phyloP scores from a whole-genome alignment of 495 filamentous ascomycete species.

The Wilcoxina mikolae region DNA sequence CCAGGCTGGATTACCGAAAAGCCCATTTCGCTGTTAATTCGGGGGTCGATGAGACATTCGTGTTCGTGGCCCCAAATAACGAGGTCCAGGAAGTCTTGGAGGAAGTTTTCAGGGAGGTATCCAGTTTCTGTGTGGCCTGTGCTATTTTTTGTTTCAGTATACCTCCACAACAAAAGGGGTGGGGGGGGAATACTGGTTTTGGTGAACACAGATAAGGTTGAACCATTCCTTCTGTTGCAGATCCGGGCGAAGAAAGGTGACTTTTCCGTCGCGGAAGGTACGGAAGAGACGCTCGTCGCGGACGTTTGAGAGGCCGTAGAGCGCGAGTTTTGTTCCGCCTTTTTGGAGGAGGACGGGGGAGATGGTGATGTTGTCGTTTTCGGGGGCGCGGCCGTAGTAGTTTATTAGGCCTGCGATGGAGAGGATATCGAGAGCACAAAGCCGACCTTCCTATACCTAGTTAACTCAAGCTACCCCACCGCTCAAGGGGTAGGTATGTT shows the following conservation, averaged over 20 bases:
- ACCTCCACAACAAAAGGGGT: neutral
- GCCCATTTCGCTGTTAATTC: conserved; percentile 64
- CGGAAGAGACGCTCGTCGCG: conserved; percentile 87
- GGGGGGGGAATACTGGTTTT: conserved; percentile 53
- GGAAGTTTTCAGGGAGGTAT: conserved; percentile 86
- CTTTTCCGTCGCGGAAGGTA: conserved; percentile 82
- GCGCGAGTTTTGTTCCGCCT: conserved; percentile 77
- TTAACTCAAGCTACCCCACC: conserved; percentile 7
- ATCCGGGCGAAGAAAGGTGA: conserved; percentile 78
- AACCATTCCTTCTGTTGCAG: conserved; percentile 87
- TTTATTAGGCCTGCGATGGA: conserved; percentile 85
- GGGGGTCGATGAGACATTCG: conserved; percentile 80
- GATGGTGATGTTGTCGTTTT: conserved; percentile 79
- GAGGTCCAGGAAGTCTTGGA: conserved; percentile 81
- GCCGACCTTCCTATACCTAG: conserved; percentile 52
- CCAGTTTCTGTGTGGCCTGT: conserved; percentile 76
- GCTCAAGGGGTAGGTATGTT: neutral
- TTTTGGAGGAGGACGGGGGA: conserved; percentile 91
- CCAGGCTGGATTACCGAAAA: conserved; percentile 97
- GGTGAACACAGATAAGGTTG: conserved; percentile 88
- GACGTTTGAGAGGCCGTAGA: conserved; percentile 94
- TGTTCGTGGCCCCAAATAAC: conserved; percentile 97
- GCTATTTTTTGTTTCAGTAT: conserved; percentile 25
- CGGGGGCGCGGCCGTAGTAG: conserved; percentile 84
- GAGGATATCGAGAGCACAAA: conserved; percentile 77